Conservation (phyloP, 1,139 yeast genomes). For the Hyphopichia fennica region DNA sequence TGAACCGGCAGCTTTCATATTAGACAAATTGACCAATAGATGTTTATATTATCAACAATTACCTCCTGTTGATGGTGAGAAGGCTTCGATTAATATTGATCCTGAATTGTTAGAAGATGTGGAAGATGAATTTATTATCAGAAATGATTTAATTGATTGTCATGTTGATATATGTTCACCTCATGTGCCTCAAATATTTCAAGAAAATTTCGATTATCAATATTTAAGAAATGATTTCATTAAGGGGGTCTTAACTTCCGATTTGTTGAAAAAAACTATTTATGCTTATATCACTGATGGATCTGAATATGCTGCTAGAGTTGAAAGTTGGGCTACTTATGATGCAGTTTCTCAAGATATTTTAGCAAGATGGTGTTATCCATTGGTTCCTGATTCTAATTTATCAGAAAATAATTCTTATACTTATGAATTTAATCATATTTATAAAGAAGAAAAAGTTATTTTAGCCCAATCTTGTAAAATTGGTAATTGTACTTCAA, state of each 20-base stretch:
- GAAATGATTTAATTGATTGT: constrained; percentile 94
- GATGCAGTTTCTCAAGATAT: constrained; percentile 91
- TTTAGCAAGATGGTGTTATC: constrained; percentile 89
- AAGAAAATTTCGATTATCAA: constrained; percentile 95
- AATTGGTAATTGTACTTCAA: constrained; percentile 71
- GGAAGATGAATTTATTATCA: constrained; percentile 67
- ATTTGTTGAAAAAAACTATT: constrained; percentile 84
- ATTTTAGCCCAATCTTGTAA: constrained; percentile 91
- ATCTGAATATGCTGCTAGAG: constrained; percentile 85
- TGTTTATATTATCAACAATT: constrained; percentile 82
- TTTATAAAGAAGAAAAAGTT: constrained; percentile 81
- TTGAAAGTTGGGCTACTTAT: constrained; percentile 89
- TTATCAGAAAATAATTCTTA: constrained; percentile 69
- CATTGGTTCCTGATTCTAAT: constrained; percentile 86
- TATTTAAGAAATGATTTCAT: constrained; percentile 82
- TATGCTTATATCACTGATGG: constrained; percentile 78
- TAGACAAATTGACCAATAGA: constrained; percentile 70
- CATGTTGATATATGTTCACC: constrained; percentile 95
- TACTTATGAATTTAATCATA: constrained; percentile 76
- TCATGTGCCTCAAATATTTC: constrained; percentile 92
- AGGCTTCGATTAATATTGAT: constrained; percentile 66
- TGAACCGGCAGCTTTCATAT: constrained; percentile 81
- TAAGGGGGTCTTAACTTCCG: constrained; percentile 87
- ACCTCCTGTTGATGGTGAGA: constrained; percentile 60
- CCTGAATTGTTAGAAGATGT: constrained; percentile 80